phyloP scores from a whole-genome alignment of 164 flowering plant genomes.

The Platanus orientalis region DNA sequence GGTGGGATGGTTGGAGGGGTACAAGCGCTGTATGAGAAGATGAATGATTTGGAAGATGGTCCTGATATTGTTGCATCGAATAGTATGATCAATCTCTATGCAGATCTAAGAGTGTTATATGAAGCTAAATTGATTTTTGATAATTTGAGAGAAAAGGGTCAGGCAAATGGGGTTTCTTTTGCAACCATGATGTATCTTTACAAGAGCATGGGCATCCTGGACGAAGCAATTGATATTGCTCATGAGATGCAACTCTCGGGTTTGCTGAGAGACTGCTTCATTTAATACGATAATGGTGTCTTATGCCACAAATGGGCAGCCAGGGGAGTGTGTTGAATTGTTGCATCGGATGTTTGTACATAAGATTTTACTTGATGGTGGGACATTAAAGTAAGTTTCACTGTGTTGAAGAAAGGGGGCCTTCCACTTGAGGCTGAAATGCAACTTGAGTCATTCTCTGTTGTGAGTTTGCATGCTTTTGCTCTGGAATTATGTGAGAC shows the following conservation, averaged over 20 bases:
- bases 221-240: conserved; percentile 69
- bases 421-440: conserved; percentile 52
- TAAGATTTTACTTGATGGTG: conserved; percentile 50
- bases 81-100: conserved; percentile 71
- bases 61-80: conserved; percentile 78
- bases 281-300: conserved; percentile 69
- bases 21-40: conserved; percentile 45
- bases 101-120: conserved; percentile 67
- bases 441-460: conserved; percentile 60
- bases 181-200: conserved; percentile 80
- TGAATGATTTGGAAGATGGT: conserved; percentile 56
- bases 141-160: conserved; percentile 42
- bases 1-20: conserved; percentile 66
- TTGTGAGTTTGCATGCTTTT: conserved; percentile 52
- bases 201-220: conserved; percentile 74
- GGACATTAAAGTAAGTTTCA: conserved; percentile 64
- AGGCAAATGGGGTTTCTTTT: conserved; percentile 68
- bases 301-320: conserved; percentile 58
- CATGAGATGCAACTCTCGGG: conserved; percentile 77
- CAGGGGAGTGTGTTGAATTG: conserved; percentile 62
- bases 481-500: conserved; percentile 59
- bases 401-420: conserved; percentile 59
- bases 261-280: conserved; percentile 51
- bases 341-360: conserved; percentile 62
- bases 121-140: conserved; percentile 66